These are phyloP conservation scores for Ciborinia camelliae DNA, from an alignment of 2,329 filamentous ascomycete species.

Conservation along the genomic window DNA sequence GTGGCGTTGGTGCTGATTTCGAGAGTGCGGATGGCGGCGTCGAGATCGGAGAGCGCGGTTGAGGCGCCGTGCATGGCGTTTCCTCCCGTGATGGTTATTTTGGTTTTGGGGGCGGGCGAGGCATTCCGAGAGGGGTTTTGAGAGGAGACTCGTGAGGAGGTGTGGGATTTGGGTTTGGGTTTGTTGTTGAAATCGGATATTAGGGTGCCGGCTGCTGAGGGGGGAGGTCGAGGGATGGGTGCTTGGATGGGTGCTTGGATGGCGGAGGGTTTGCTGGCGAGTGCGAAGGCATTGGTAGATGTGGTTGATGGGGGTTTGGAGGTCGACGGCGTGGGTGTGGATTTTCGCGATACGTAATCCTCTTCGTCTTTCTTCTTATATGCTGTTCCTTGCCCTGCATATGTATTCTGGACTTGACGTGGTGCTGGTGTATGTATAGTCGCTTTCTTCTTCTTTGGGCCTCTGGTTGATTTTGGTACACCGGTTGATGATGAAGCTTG, in stretches of 20 bases:
- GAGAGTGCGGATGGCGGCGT: slow-evolving; percentile 80
- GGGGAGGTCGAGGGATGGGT: slow-evolving; percentile 41
- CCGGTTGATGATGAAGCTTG: slow-evolving; percentile 19
- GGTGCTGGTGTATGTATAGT: slow-evolving; percentile 61
- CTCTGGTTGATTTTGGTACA: slow-evolving; percentile 50
- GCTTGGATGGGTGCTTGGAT: slow-evolving; percentile 45
- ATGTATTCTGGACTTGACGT: slow-evolving; percentile 60
- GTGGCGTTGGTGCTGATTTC: slow-evolving; percentile 90
- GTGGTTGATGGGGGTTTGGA: slow-evolving; percentile 32
- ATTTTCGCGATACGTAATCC: slow-evolving; percentile 64
- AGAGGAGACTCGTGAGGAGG: slow-evolving; percentile 46
- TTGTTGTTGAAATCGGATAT: slow-evolving; percentile 72
- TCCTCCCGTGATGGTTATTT: slow-evolving; percentile 71
- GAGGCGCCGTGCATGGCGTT: slow-evolving; percentile 79
- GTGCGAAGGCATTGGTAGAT: slow-evolving; percentile 37
- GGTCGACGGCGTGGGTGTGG: slow-evolving; percentile 41
- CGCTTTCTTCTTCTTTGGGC: slow-evolving; percentile 56
- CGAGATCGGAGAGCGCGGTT: slow-evolving; percentile 65
- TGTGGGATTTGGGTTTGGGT: slow-evolving; percentile 50
- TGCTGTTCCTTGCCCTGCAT: slow-evolving; percentile 56
- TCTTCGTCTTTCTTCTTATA: slow-evolving; percentile 72
- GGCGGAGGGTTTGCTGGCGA: slow-evolving; percentile 51
- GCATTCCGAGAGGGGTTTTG: slow-evolving; percentile 46
- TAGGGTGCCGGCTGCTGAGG: slow-evolving; percentile 69
- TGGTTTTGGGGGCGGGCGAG: slow-evolving; percentile 48